Conservation (phyloP, 23 red algal genomes). For the Cyanidiococcus yangmingshanensis region DNA sequence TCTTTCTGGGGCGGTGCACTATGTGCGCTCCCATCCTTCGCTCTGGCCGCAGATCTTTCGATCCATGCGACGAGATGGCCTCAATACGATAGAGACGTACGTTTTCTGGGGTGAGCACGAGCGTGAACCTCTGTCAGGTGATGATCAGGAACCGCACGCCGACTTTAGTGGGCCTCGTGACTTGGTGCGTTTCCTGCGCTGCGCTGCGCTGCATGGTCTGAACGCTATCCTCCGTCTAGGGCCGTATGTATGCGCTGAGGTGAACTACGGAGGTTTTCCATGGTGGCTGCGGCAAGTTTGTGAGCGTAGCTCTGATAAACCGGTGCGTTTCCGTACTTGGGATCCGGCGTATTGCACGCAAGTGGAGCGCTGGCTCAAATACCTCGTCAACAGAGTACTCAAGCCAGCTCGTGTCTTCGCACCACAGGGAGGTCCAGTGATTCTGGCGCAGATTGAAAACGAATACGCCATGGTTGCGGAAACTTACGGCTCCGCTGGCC, state of each 20-base stretch:
- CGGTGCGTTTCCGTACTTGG: conserved; percentile 63
- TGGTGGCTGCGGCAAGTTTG: conserved; percentile 41
- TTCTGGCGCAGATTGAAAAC: conserved; percentile 83
- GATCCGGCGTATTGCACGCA: conserved; percentile 51
- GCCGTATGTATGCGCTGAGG: conserved; percentile 90
- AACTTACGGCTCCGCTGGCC: conserved; percentile 39
- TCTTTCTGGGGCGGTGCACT: conserved; percentile 73
- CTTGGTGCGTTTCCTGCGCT: conserved; percentile 48
- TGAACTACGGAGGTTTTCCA: conserved; percentile 62
- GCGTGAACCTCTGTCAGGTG: not conserved
- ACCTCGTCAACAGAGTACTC: conserved; percentile 26
- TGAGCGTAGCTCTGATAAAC: not conserved
- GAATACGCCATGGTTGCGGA: conserved; percentile 82
- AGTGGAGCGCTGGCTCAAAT: conserved; percentile 47
- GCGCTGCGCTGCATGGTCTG: conserved; percentile 36
- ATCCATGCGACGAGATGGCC: conserved; percentile 40
- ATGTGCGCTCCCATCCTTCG: conserved; percentile 57
- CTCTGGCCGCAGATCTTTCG: conserved; percentile 47
- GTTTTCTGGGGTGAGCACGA: conserved; percentile 67
- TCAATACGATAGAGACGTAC: conserved; percentile 85
- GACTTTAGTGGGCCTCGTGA: conserved; percentile 47
- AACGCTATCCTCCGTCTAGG: conserved; percentile 73
- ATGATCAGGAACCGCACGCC: conserved; percentile 12
- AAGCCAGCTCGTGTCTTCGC: conserved; percentile 26
- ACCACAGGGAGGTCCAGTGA: conserved; percentile 58